These are phyloP conservation scores for Fusarium brevicatenulatum DNA, from an alignment of 2,329 filamentous ascomycete species.

Conservation along the genomic window DNA sequence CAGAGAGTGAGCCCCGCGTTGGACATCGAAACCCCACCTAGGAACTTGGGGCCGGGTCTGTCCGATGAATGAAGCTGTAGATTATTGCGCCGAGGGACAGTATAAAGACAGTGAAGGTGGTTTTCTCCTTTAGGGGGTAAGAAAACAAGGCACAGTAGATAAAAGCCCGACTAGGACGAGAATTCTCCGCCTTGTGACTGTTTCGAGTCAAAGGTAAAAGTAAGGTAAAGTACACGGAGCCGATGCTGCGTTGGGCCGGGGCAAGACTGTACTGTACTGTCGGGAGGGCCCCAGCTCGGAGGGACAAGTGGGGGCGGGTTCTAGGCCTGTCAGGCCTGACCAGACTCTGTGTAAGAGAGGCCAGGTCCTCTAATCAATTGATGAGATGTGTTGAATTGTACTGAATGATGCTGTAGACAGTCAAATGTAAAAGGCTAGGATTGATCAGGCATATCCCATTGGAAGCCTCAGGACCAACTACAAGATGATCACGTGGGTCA, in stretches of 20 bases:
- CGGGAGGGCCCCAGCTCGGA: slow-evolving; percentile 16
- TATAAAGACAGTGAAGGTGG: background rate
- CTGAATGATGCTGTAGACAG: background rate
- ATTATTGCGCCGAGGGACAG: slow-evolving; percentile 1
- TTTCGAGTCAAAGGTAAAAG: slow-evolving; percentile 6
- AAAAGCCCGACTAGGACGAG: slow-evolving; percentile 13
- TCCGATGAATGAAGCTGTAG: slow-evolving; percentile 26
- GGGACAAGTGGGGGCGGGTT: slow-evolving; percentile 21
- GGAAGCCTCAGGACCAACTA: background rate
- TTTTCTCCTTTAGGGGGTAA: background rate
- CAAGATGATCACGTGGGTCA: slow-evolving; percentile 33
- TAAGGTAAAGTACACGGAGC: slow-evolving; percentile 17
- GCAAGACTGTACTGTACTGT: slow-evolving; percentile 13
- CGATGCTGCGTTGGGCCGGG: slow-evolving; percentile 30
- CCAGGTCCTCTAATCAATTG: background rate
- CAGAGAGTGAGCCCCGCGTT: slow-evolving; percentile 42
- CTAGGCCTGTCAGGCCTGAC: slow-evolving; percentile 2
- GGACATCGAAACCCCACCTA: slow-evolving; percentile 43
- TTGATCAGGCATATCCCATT: slow-evolving; percentile 2
- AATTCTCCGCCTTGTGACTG: slow-evolving; percentile 27
- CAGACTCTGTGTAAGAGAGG: slow-evolving; percentile 19
- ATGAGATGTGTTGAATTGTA: background rate
- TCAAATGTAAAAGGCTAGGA: background rate
- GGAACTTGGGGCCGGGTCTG: slow-evolving; percentile 39
- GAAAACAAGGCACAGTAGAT: background rate